phyloP scores from a whole-genome alignment of 2,329 filamentous ascomycete species.

The Hymenoscyphus fructigenus region DNA sequence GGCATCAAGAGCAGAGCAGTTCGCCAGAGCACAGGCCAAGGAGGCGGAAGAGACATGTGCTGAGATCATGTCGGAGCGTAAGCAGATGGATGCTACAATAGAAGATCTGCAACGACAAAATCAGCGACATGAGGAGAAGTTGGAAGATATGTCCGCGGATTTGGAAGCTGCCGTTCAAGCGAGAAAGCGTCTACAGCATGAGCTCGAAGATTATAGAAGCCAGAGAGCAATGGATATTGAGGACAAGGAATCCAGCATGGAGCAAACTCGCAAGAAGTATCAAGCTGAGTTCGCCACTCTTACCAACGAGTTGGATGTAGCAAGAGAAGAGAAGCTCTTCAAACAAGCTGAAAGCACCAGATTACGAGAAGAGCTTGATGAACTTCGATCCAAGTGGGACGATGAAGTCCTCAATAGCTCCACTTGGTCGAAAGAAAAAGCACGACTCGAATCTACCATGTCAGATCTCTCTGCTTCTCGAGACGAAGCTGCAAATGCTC shows the following conservation, averaged over 20 bases:
- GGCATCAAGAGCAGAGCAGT: conserved; percentile 86
- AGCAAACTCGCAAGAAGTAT: conserved; percentile 97
- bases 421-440: conserved; percentile 97
- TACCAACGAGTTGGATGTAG: conserved; percentile 88
- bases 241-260: conserved; percentile 92
- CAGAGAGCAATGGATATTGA: conserved; percentile 95
- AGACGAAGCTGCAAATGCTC: conserved; percentile 87
- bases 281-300: conserved; percentile 87
- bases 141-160: conserved; percentile 90
- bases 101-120: conserved; percentile 90
- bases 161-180: conserved; percentile 81
- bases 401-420: conserved; percentile 97
- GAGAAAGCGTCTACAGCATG: conserved; percentile 92
- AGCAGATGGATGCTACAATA: conserved; percentile 82
- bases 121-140: conserved; percentile 83
- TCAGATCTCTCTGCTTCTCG: conserved; percentile 87
- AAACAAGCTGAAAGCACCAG: conserved; percentile 84
- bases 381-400: conserved; percentile 94
- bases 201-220: conserved; percentile 94
- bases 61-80: conserved; percentile 85
- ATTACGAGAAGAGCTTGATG: conserved; percentile 92
- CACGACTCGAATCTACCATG: conserved; percentile 83
- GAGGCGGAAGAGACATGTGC: conserved; percentile 92
- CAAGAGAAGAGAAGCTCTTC: conserved; percentile 83
- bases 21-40: conserved; percentile 83